A percentile compares a stretch with the other conserved stretches of the same genome.
phyloP scores from a whole-genome alignment of 805 yeast species.

The Candida silvatica region DNA sequence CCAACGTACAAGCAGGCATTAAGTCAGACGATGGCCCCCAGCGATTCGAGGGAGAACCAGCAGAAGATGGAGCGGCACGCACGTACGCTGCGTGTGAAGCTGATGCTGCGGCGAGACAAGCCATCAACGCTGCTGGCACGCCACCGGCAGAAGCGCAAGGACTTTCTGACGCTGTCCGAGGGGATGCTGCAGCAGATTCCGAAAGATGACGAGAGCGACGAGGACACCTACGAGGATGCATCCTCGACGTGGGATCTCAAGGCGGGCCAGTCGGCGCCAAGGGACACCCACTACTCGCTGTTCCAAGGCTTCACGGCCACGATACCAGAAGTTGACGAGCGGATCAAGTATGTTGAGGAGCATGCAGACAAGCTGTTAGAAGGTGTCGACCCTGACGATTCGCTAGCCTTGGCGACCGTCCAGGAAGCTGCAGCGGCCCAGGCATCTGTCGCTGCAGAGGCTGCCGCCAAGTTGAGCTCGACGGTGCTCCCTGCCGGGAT shows the following conservation, averaged over 20 bases:
- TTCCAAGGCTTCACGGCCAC: constrained; percentile 66
- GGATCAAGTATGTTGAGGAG: constrained; percentile 22
- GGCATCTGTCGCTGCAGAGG: no score
- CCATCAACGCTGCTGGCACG: constrained; percentile 4
- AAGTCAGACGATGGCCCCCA: constrained; percentile 33
- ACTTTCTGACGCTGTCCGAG: constrained; percentile 48
- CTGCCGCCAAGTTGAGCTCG: no score
- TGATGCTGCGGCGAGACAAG: constrained; percentile 3
- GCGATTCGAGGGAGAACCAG: constrained; percentile 18
- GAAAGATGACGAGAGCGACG: constrained; percentile 5
- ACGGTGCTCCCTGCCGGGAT: constrained; percentile 24
- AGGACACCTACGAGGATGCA: background rate
- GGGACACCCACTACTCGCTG: constrained; percentile 33
- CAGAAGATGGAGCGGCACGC: constrained; percentile 15
- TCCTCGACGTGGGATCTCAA: no score
- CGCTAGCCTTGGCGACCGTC: no score
- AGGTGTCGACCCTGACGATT: no score
- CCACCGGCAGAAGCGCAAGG: constrained; percentile 21
- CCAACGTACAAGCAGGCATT: constrained; percentile 35
- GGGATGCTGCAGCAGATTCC: constrained; percentile 53
- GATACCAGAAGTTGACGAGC: constrained; percentile 40
- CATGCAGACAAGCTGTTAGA: constrained; percentile 10
- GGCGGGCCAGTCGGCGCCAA: no score
- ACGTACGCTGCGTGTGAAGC: constrained; percentile 4
- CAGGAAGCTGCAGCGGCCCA: no score